Evolutionary conservation across 768 basidiomycete genomes (phyloP).

Genomic region (Xerocomellus chrysenteron): DNA sequence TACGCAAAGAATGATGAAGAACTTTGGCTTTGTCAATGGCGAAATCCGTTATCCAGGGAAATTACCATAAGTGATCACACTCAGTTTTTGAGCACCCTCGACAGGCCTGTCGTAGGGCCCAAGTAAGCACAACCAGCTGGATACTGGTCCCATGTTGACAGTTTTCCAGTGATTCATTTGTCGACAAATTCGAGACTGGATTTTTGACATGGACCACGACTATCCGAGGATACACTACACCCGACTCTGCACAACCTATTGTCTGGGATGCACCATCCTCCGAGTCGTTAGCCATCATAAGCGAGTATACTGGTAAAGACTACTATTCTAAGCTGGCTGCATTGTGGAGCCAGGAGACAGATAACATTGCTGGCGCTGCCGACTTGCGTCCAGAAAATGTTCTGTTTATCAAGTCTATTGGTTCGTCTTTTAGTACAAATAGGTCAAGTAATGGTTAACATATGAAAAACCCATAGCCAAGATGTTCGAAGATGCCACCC

Average conservation of each 20-base stretch:
- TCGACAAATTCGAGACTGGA: constrained; percentile 76
- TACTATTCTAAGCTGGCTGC: constrained; percentile 62
- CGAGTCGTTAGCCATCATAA: constrained; percentile 52
- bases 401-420: constrained; percentile 47
- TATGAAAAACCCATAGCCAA: constrained; percentile 49
- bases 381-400: constrained; percentile 59
- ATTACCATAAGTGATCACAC: constrained; percentile 48
- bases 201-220: constrained; percentile 72
- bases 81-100: constrained; percentile 50
- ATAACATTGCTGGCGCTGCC: constrained; percentile 46
- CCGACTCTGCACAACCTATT: constrained; percentile 31
- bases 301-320: constrained; percentile 42
- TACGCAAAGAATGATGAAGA: constrained; percentile 62
- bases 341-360: constrained; percentile 83
- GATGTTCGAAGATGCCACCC: constrained; percentile 51
- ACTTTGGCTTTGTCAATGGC: constrained; percentile 74
- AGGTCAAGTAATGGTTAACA: constrained; percentile 39
- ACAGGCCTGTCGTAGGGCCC: constrained; percentile 36
- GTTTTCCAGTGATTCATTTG: constrained; percentile 45
- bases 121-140: constrained; percentile 30
- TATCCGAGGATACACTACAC: constrained; percentile 57
- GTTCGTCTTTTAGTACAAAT: constrained; percentile 36
- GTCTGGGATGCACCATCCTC: constrained; percentile 57
- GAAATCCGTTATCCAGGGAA: constrained; percentile 53
- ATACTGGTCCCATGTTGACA: not conserved